Evolutionary conservation across 225 moss, liverwort and hornwort genomes (phyloP), one percentile per base, ranked within the genome.

Genomic region (Sphagnum tenellum): DNA sequence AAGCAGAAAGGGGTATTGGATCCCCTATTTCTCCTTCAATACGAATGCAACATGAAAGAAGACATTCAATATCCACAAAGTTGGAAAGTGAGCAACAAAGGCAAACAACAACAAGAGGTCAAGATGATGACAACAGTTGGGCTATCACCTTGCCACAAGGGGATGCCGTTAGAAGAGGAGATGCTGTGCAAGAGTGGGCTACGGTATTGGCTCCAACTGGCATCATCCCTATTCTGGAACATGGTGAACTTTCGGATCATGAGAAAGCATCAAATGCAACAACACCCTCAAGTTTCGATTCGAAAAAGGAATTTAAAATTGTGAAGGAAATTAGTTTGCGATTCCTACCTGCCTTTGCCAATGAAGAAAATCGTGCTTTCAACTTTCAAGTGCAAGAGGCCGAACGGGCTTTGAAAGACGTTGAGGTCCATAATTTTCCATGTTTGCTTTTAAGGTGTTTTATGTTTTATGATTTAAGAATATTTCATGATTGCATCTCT

Each of bases 321-420:
- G 82, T 91, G 9, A 93, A 98, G 68, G 85, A 88, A 48, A 87
- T 90, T 5, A 92, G 87, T 45, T 75, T 62, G 3, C 72, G 77
- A 7, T 98, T 89, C 63, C 76, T 98, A 79, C 96, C 96, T 4
- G 89, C 77, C 49, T 98, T 98, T 49, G 92, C 96, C 9, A 90
- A 78, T 6, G 74, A 81, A 50, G 96, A 98, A 69, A 98, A 98
- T 65, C 70, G 83, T 12, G 85, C 81, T 11, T 77, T 98, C 5
- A 83, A 90, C 71, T 76, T 89, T n/a, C 69, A 64, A 57, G 81
- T 88, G 48, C 81, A 81, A 67, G 88, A 88, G 61, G 63, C 66
- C 0, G 88, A 84, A 57, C 55, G 78, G 57, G 76, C 74, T 64
- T 71, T 88, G 48, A 81, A 69, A 69, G 72, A 73, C 64, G 75